Evolutionary conservation across 768 basidiomycete species (phyloP), one percentile per base, ranked within the genome.

Genomic region (Rhodosporidiobolus odoratus): DNA sequence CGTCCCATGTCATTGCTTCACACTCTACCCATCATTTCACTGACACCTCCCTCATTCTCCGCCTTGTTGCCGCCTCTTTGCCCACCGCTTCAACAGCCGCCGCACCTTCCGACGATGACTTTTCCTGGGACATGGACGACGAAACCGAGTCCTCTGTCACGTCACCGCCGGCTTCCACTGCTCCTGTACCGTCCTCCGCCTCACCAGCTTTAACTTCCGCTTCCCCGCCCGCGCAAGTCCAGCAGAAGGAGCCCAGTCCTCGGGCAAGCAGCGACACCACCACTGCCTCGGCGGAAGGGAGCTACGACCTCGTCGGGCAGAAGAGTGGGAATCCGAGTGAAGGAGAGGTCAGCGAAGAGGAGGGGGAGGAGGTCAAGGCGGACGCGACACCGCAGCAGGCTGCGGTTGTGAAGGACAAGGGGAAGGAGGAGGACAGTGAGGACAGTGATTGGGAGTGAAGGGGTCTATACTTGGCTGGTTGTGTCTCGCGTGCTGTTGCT

Each of bases 61-160:
- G n/a, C 53, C 23, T 34, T 59, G 74, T 43, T 77, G n/a, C 17
- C 58, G 19, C 17, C 54, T 52, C 17, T 19, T 54, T 53, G 37
- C 43, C 21, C 34, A 8, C 43, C 13, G 25, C 54, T 48, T 41
- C 21, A 12, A 35, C 2, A 59, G 66, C 71, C 87, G 75, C 73
- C 25, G 86, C 84, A n/a, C 82, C 86, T 6, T 79, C 82, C 13
- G 85, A 84, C 35, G 78, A 94, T 41, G 88, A 91, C 68, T 92
- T 95, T 79, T 89, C 86, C 76, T 95, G 92, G 92, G 92, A 93
- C 78, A 91, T 91, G 64, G 86, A 88, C 60, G 91, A 93, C n/a
- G 90, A 91, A n/a, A n/a, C n/a, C n/a, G 88, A 67, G 27, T n/a
- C 70, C 43, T 53, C 69, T 19, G 40, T 50, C 30, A 17, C 63